Evolutionary conservation across 139 green algal species (phyloP), one percentile per base, ranked within the genome.

Genomic region (Coccomyxa sp.): DNA sequence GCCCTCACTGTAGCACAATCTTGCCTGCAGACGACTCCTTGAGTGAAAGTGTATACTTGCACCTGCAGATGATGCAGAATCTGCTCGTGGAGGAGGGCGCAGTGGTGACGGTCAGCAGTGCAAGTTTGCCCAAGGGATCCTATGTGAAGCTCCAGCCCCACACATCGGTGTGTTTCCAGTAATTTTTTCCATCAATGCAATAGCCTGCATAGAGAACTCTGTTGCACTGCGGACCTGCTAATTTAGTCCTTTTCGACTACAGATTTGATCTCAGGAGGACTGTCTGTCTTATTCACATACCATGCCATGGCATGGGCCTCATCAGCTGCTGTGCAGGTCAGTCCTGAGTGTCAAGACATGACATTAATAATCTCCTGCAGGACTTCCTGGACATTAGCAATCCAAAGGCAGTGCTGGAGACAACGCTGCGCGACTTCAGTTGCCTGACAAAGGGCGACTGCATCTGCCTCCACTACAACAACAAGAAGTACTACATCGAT

Each of bases 351-450:
- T 3, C 7, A 51, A 7, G 7, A 51, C 38, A 51, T 7, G 38
- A 51, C 38, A 51, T 71, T 9, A 25, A 1, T 71, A 1, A 71
- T 71, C 4, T 71, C 18, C 9, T 1, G 13, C 77, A 82, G 51
- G 96, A 99, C 87, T 99, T 99, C 76, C 84, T 99, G 30, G 95
- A 99, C 85, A 99, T 99, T 87, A 94, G 88, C 66, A 98, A 99
- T 87, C 96, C 96, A 11, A 97, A 97, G 76, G 97, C 97, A 0
- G 97, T 99, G 83, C 91, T 99, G 66, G 97, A 99, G 84, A 96
- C 87, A 38, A 97, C 93, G 25, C 89, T 99, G 84, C 90, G 97
- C 28, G 92, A 80, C 85, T 93, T 87, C 85, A 84, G 79, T 10
- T 92, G 88, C 81, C 87, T 93, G 25, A 89, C 88, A 7, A 84